Base-by-base conservation (phyloP, 192 early-diverging fungal species). In the Lunasporangiospora selenospora region DNA sequence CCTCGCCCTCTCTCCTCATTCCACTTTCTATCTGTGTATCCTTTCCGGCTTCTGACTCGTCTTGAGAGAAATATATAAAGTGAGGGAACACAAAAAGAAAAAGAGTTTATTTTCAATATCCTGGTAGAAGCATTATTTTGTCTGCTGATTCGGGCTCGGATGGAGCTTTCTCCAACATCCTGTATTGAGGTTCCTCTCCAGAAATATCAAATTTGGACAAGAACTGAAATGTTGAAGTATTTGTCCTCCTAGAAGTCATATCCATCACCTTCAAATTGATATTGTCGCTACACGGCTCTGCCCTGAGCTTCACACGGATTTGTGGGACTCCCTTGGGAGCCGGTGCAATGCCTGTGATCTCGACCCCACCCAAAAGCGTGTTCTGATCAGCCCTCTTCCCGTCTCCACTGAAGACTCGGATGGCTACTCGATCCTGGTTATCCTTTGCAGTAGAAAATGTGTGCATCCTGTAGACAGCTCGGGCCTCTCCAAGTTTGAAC, bases 391-490 rank as follows among this genome's bases (percentile, higher is more conserved):
- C 89, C 41, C 94, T 78, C 78, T 93, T 91, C 76, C 95, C 89
- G 81, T 95, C 92, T 54, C 93, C 93, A 80, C 94, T 93, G 87
- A 91, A 96, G 41, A 96, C 93, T 80, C 89, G 91, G 81, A 96
- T 92, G 67, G 91, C 89, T 34, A 96, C 93, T 44, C 92, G 89
- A 44, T 90, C 94, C 70, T 97, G 95, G 8, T 91, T 93, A 58
- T 97, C 95, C 44, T 90, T 92, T n/a, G 95, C 91, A 54, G 95
- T 97, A 53, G 95, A 95, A 88, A 97, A 97, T 58, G 91, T 83
- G 80, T 95, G 93, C 45, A 86, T 85, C 81, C 95, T 97, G 87
- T 97, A 94, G 83, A 93, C 93, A 53, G 93, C 92, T 82, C 94
- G 92, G 57, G 92, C 86, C 79, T 83, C 89, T 80, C 95, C 94